Evolutionary conservation across 306 rosid species (phyloP).

Genomic region (Lathyrus aphaca): DNA sequence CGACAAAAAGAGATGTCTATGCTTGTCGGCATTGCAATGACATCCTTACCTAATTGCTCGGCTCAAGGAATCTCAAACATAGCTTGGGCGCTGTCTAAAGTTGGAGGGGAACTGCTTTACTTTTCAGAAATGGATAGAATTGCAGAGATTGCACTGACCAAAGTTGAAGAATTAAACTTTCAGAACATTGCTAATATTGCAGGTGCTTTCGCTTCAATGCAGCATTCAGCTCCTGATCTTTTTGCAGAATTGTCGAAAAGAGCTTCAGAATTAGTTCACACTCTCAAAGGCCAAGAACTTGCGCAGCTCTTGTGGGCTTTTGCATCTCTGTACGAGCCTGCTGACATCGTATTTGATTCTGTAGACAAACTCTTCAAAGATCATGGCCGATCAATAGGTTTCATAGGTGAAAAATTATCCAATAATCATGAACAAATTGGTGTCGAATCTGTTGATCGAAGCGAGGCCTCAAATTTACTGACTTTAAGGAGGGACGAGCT

Average conservation of each 20-base stretch:
- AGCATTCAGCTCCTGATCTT: constrained; percentile 83
- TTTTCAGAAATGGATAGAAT: constrained; percentile 94
- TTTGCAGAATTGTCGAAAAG: constrained; percentile 64
- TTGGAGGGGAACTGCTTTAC: constrained; percentile 87
- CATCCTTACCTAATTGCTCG: constrained; percentile 80
- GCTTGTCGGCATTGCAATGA: constrained; percentile 89
- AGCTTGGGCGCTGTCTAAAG: constrained; percentile 90
- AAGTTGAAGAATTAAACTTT: constrained; percentile 75
- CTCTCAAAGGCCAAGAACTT: constrained; percentile 89
- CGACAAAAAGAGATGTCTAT: constrained; percentile 90
- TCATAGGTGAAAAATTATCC: constrained; percentile 36
- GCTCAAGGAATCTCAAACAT: constrained; percentile 90
- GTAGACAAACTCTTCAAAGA: constrained; percentile 59
- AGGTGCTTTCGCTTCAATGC: constrained; percentile 95
- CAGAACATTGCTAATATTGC: constrained; percentile 90
- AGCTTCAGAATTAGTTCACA: constrained; percentile 69
- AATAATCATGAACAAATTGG: constrained; percentile 37
- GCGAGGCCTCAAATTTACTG: constrained; percentile 50
- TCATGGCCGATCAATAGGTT: constrained; percentile 53
- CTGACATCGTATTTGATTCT: constrained; percentile 62
- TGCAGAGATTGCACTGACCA: constrained; percentile 81
- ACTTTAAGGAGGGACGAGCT: constrained; percentile 75
- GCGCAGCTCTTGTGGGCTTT: constrained; percentile 96
- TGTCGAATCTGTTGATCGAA: constrained; percentile 31
- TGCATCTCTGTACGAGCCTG: constrained; percentile 77